These are phyloP conservation scores for Senna siamea DNA, from an alignment of 306 rosid genomes.

Conservation along the genomic window DNA sequence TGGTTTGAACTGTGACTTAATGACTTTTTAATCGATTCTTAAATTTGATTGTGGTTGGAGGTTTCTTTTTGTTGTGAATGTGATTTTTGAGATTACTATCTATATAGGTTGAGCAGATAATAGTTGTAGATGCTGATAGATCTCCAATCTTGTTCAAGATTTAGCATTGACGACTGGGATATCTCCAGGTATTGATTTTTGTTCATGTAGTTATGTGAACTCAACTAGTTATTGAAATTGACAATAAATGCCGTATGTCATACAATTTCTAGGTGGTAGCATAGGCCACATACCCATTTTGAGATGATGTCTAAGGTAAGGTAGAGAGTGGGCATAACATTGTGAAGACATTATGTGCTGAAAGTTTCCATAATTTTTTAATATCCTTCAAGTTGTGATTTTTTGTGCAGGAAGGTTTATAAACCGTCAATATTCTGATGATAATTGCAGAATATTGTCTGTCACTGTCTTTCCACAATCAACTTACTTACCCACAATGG, in stretches of 20 bases:
- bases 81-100: neutral
- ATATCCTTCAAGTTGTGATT: constrained; percentile 4
- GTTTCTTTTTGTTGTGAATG: neutral
- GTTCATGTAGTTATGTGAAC: neutral
- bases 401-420: neutral
- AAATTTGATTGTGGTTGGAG: constrained; percentile 5
- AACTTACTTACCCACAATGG: neutral
- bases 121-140: neutral
- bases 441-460: constrained; percentile 10
- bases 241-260: neutral
- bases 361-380: no score
- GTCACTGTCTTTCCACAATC: neutral
- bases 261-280: neutral
- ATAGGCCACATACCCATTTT: neutral
- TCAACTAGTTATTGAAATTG: no score
- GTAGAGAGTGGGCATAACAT: no score
- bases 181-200: no score
- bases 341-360: no score
- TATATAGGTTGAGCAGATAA: neutral
- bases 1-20: neutral
- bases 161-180: neutral
- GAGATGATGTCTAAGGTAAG: no score
- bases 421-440: constrained; percentile 16
- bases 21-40: neutral
- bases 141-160: neutral